Percentiles rank a stretch among this genome's conserved stretches.
These are phyloP conservation scores for Chlorella variabilis DNA, from an alignment of 163 green algal species.

Conservation along the genomic window DNA sequence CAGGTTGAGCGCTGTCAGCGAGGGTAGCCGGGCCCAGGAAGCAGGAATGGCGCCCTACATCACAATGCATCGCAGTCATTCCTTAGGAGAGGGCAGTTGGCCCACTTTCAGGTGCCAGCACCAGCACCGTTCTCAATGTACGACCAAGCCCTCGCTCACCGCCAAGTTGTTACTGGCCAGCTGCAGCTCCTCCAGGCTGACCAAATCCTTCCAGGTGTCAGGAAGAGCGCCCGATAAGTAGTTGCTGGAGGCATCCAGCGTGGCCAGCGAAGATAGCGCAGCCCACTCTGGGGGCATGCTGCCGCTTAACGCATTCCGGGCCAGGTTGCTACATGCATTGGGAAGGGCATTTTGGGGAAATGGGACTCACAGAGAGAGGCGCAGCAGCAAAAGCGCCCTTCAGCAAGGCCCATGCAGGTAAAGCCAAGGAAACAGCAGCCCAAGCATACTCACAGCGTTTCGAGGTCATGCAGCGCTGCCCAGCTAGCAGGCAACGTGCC, in stretches of 20 bases:
- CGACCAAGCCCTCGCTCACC: neutral
- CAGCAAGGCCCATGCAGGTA: neutral
- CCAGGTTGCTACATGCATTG: neutral
- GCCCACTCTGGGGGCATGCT: constrained; percentile 39
- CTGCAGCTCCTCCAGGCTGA: constrained; percentile 18
- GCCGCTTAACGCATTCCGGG: constrained; percentile 26
- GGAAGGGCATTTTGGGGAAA: neutral
- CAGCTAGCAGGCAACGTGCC: constrained; percentile 32
- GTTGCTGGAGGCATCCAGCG: constrained; percentile 43
- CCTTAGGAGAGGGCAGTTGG: neutral
- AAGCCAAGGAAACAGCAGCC: neutral
- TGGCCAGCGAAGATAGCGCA: neutral
- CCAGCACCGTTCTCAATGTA: too few species aligned
- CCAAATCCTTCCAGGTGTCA: constrained; percentile 6
- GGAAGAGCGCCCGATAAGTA: constrained; percentile 40
- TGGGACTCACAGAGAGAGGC: neutral
- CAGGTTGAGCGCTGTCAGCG: constrained; percentile 14
- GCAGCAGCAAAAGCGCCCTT: neutral
- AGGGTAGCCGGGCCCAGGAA: constrained; percentile 16
- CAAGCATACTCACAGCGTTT: neutral
- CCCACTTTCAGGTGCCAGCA: too few species aligned
- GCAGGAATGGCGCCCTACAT: constrained; percentile 14
- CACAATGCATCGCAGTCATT: too few species aligned
- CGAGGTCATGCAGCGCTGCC: neutral
- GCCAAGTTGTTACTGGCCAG: constrained; percentile 38